Percentiles rank a stretch among this genome's conserved stretches.
Evolutionary conservation across 305 asterid species (phyloP).

Genomic region (Caryopteris hybrid): DNA sequence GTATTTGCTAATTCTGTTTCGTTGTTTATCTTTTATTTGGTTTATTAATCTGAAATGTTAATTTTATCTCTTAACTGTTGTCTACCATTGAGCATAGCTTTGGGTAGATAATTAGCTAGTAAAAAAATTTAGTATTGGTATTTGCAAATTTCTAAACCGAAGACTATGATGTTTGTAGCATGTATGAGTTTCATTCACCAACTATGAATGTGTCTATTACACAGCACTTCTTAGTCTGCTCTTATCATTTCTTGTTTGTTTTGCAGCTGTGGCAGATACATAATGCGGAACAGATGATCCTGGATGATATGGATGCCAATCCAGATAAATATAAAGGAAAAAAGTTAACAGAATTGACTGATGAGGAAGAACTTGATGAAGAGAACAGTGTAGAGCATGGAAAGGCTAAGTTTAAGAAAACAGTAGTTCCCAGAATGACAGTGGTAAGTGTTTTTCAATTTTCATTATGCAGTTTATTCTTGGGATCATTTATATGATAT

Average conservation of each 20-base stretch:
- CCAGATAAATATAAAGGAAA: conserved; percentile 71
- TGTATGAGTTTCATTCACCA: too few relatives aligned
- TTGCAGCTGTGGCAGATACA: conserved; percentile 88
- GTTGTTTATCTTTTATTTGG: not conserved
- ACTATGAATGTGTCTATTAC: too few relatives aligned
- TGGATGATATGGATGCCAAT: conserved; percentile 83
- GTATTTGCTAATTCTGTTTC: not conserved
- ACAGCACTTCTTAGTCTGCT: too few relatives aligned
- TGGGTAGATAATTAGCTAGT: not conserved
- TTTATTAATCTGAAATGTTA: not conserved
- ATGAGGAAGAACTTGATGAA: conserved; percentile 74
- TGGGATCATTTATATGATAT: conserved; percentile 24
- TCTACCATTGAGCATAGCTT: not conserved
- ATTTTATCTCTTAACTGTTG: not conserved
- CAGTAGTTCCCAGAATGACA: conserved; percentile 51
- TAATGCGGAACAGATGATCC: conserved; percentile 93
- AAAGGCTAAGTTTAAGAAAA: conserved; percentile 67
- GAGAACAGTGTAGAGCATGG: conserved; percentile 59
- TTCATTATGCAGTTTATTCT: not conserved
- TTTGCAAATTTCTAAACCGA: not conserved
- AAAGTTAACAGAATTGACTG: conserved; percentile 60
- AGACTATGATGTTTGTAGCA: not conserved
- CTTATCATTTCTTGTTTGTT: not conserved
- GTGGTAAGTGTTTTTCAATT: conserved; percentile 41
- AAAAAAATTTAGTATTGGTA: not conserved